These are phyloP conservation scores for Chaetomiaceae sp. DNA, from an alignment of 2,329 filamentous ascomycete genomes.

Conservation along the genomic window DNA sequence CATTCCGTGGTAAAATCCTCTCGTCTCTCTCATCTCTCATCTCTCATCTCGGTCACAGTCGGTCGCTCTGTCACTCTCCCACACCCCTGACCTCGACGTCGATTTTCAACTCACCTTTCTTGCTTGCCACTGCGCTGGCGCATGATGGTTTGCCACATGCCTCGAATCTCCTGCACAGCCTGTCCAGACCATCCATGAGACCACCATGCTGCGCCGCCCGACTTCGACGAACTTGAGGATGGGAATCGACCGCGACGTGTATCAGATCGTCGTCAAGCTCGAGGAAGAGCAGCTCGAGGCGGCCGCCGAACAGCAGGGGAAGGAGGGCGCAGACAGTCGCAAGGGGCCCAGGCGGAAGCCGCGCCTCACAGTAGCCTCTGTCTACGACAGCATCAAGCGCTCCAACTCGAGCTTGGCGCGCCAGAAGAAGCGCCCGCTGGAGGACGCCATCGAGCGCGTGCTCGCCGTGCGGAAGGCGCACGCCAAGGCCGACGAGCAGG, in stretches of 20 bases:
- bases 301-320: too few species aligned
- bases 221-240: slow-evolving; percentile 4
- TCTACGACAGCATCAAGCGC: slow-evolving; percentile 74
- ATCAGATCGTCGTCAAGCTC: slow-evolving; percentile 72
- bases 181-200: too few species aligned
- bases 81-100: too few species aligned
- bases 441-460: slow-evolving; percentile 80
- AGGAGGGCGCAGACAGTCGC: too few species aligned
- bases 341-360: slow-evolving; percentile 9
- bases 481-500: slow-evolving; percentile 48
- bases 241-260: slow-evolving; percentile 64
- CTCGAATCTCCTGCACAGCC: too few species aligned
- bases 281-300: slow-evolving; percentile 47
- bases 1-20: too few species aligned
- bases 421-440: slow-evolving; percentile 71
- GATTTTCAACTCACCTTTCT: too few species aligned
- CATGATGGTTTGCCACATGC: too few species aligned
- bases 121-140: too few species aligned
- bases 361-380: slow-evolving; percentile 48
- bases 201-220: slow-evolving; percentile 13
- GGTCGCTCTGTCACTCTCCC: too few species aligned
- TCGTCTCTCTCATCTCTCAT: too few species aligned
- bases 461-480: slow-evolving; percentile 66
- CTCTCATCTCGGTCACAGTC: too few species aligned
- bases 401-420: slow-evolving; percentile 85